Percentiles rank a stretch among this genome's conserved stretches.
Conservation (phyloP, 345 rosid genomes). For the Trapa bicornis region DNA sequence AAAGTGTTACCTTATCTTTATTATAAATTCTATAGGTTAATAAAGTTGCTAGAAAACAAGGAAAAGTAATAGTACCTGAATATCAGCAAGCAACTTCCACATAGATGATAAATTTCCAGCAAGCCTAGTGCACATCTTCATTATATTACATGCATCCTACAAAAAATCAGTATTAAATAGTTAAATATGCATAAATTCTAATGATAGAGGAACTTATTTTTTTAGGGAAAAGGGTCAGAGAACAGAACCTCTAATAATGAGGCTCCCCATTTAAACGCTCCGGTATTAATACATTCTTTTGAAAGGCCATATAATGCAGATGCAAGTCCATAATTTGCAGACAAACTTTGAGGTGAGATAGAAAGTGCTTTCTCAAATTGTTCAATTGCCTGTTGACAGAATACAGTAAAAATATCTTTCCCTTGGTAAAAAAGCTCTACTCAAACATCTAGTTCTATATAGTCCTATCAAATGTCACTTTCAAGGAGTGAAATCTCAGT, state of each 20-base stretch:
- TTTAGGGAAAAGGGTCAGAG: constrained; percentile 6
- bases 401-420: constrained; percentile 11
- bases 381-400: constrained; percentile 54
- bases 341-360: constrained; percentile 56
- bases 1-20: neutral
- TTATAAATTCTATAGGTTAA: neutral
- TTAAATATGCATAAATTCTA: neutral
- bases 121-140: constrained; percentile 26
- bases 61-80: constrained; percentile 40
- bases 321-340: constrained; percentile 77
- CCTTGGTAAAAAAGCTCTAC: constrained; percentile 20
- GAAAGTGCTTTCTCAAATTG: constrained; percentile 63
- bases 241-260: constrained; percentile 65
- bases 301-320: constrained; percentile 75
- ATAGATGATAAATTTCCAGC: constrained; percentile 55
- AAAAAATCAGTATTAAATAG: constrained; percentile 10
- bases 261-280: constrained; percentile 82
- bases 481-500: neutral
- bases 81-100: constrained; percentile 92
- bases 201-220: neutral
- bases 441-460: neutral
- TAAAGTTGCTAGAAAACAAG: neutral
- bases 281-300: constrained; percentile 67
- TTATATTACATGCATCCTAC: constrained; percentile 70
- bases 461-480: neutral